phyloP scores from a whole-genome alignment of 768 basidiomycete species.

The Phlebiopsis gigantea region DNA sequence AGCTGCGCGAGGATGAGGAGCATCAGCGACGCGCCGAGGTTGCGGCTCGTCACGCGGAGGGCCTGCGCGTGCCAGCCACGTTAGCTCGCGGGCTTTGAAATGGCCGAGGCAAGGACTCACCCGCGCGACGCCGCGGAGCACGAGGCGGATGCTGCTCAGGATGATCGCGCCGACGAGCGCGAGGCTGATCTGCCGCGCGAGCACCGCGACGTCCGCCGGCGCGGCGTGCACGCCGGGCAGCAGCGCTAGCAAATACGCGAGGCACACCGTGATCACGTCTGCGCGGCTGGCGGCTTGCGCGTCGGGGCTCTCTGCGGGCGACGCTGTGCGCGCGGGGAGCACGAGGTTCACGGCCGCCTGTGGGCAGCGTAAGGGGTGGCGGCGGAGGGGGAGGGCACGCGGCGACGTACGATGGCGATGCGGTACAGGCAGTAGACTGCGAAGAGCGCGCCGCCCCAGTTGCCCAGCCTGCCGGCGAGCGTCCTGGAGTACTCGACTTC shows the following conservation, averaged over 20 bases:
- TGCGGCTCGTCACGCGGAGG: slow-evolving; percentile 61
- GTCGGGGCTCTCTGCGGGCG: neutral
- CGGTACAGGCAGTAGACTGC: slow-evolving; percentile 65
- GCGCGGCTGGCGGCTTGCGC: slow-evolving; percentile 4
- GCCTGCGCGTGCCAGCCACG: too few species aligned
- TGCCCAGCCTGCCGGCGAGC: slow-evolving; percentile 46
- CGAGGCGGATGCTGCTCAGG: slow-evolving; percentile 62
- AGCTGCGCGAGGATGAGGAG: slow-evolving; percentile 74
- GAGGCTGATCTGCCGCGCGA: slow-evolving; percentile 57
- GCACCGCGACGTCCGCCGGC: slow-evolving; percentile 31
- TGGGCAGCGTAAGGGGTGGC: neutral
- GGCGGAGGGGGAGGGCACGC: neutral
- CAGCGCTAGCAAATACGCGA: slow-evolving; percentile 36
- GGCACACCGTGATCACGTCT: slow-evolving; percentile 37
- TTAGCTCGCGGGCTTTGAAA: too few species aligned
- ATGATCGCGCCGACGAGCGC: slow-evolving; percentile 74
- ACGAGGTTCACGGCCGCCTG: slow-evolving; percentile 52
- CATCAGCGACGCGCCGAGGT: slow-evolving; percentile 70
- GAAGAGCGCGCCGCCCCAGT: slow-evolving; percentile 46
- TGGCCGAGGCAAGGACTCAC: slow-evolving; percentile 37
- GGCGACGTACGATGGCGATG: slow-evolving; percentile 48
- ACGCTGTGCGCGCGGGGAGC: slow-evolving; percentile 23
- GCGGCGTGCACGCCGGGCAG: slow-evolving; percentile 29
- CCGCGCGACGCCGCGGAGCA: slow-evolving; percentile 62
- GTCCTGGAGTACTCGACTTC: slow-evolving; percentile 47